Evolutionary conservation across 2,329 filamentous ascomycete species (phyloP).

Genomic region (Tolypocladium album): DNA sequence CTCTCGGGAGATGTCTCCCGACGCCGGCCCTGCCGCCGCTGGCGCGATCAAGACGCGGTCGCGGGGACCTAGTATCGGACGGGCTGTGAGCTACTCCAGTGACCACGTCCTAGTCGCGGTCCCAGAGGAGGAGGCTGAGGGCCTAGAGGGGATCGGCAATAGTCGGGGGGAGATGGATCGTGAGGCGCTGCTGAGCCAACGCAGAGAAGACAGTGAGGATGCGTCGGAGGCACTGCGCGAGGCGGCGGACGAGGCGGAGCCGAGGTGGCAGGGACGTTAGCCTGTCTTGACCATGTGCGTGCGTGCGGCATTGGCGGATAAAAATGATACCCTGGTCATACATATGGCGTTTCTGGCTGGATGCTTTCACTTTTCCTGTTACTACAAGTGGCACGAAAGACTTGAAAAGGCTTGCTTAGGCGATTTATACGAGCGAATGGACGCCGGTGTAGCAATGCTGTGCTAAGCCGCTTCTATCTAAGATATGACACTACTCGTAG

Average conservation of each 20-base stretch:
- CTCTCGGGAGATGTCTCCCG: background rate
- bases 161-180: conserved; percentile 1
- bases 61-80: conserved; percentile 15
- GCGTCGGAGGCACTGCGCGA: conserved; percentile 11
- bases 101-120: conserved; percentile 26
- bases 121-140: conserved; percentile 25
- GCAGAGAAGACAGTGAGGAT: conserved; percentile 12
- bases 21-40: conserved; percentile 2
- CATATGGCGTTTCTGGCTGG: background rate
- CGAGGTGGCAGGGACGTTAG: conserved; percentile 12
- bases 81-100: conserved; percentile 23
- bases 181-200: conserved; percentile 7
- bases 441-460: background rate
- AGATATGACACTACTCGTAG: no score
- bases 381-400: background rate
- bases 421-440: background rate
- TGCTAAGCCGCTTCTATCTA: background rate
- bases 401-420: background rate
- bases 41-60: conserved; percentile 9
- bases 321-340: background rate
- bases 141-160: background rate
- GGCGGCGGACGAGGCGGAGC: conserved; percentile 12
- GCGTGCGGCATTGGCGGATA: background rate
- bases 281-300: background rate
- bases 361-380: background rate